Conservation (phyloP, 345 rosid species). For the Eutrema japonicum region DNA sequence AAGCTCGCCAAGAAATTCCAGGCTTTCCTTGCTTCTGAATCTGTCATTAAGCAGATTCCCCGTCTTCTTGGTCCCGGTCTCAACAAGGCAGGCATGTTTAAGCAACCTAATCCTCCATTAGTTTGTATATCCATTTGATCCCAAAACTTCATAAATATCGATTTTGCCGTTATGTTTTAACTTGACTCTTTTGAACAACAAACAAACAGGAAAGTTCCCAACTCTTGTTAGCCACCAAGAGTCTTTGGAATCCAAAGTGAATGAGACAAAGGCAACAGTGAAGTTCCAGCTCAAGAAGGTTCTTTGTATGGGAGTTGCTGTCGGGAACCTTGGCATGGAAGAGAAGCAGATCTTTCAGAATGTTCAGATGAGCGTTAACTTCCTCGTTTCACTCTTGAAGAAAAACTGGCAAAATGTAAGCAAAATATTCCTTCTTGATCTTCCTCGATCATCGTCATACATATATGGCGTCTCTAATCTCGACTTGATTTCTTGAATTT, state of each 20-base stretch:
- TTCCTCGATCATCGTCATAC: background rate
- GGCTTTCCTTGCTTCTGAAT: conserved; percentile 80
- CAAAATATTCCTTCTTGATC: background rate
- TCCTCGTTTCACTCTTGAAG: conserved; percentile 79
- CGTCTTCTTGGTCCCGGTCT: conserved; percentile 89
- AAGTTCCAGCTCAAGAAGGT: conserved; percentile 86
- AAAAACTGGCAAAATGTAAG: conserved; percentile 86
- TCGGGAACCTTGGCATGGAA: conserved; percentile 68
- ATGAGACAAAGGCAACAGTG: conserved; percentile 76
- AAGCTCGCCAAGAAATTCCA: conserved; percentile 82
- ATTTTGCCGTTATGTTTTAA: background rate
- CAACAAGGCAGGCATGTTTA: conserved; percentile 82
- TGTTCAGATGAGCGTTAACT: conserved; percentile 78
- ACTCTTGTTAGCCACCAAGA: conserved; percentile 79
- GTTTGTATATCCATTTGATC: background rate
- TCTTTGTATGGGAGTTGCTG: conserved; percentile 91
- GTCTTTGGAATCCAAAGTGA: conserved; percentile 72
- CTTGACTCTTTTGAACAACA: background rate
- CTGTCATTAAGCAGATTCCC: conserved; percentile 85
- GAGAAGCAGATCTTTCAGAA: conserved; percentile 88
- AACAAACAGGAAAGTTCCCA: conserved; percentile 75
- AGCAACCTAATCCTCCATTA: background rate
- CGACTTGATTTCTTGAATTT: background rate
- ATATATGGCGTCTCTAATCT: background rate
- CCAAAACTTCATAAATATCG: background rate